These are phyloP conservation scores for Athelia psychrophila DNA, from an alignment of 1,284 basidiomycete species.

Conservation along the genomic window DNA sequence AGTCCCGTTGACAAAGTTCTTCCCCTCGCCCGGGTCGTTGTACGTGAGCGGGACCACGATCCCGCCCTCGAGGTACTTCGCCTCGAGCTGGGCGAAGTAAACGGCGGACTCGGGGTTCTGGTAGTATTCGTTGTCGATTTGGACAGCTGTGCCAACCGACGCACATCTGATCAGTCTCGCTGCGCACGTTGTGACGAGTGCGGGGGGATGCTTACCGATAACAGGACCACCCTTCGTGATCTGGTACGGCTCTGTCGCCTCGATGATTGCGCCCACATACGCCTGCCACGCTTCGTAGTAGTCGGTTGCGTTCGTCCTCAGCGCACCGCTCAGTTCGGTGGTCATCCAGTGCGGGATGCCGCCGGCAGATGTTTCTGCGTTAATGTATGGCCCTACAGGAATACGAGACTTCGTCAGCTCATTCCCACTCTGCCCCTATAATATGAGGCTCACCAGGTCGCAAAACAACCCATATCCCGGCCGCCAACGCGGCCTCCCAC, in stretches of 20 bases:
- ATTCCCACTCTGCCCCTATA: constrained; percentile 26
- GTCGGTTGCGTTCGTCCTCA: constrained; percentile 68
- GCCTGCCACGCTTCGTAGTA: constrained; percentile 62
- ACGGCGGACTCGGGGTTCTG: constrained; percentile 50
- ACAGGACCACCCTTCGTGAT: constrained; percentile 70
- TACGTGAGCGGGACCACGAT: constrained; percentile 74
- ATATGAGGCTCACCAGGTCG: constrained; percentile 49
- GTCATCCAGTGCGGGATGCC: constrained; percentile 81
- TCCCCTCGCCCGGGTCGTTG: constrained; percentile 60
- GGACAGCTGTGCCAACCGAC: constrained; percentile 44
- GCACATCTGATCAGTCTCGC: not conserved
- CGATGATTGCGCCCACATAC: constrained; percentile 65
- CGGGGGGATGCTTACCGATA: constrained; percentile 61
- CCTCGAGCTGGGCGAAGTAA: constrained; percentile 67
- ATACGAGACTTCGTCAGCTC: constrained; percentile 10
- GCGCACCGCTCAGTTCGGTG: constrained; percentile 57
- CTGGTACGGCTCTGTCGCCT: constrained; percentile 61
- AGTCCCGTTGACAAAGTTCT: constrained; percentile 70
- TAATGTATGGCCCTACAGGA: constrained; percentile 56
- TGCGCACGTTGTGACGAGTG: not conserved
- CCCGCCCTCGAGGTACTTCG: constrained; percentile 47
- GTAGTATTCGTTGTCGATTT: constrained; percentile 78
- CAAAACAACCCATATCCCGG: constrained; percentile 63
- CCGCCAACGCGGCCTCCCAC: constrained; percentile 58
- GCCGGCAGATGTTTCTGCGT: constrained; percentile 79